phyloP scores from a whole-genome alignment of 768 basidiomycete genomes.

The Rhodotorula kratochvilovae region DNA sequence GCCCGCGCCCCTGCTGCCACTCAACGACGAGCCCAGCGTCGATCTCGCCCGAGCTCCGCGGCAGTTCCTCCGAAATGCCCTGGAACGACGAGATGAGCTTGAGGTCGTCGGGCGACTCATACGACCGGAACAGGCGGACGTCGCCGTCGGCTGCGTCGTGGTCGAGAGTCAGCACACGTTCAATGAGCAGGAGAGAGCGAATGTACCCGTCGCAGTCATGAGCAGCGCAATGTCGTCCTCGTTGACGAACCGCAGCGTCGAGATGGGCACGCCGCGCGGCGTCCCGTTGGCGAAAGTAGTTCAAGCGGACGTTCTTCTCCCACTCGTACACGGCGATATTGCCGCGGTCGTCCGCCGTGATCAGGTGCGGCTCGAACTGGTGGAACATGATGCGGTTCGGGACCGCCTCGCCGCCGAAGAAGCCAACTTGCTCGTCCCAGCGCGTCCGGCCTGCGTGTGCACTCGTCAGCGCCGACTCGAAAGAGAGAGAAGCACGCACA shows the following conservation, averaged over 20 bases:
- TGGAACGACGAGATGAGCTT: slow-evolving; percentile 94
- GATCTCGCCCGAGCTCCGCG: slow-evolving; percentile 56
- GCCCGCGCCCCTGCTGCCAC: slow-evolving; percentile 86
- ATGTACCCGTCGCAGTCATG: slow-evolving; percentile 74
- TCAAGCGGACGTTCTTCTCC: slow-evolving; percentile 71
- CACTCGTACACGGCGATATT: slow-evolving; percentile 95
- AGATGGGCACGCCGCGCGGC: slow-evolving; percentile 60
- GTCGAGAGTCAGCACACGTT: not conserved
- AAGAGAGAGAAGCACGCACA: slow-evolving; percentile 54
- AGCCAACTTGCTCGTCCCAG: slow-evolving; percentile 49
- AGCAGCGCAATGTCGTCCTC: slow-evolving; percentile 90
- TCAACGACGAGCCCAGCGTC: slow-evolving; percentile 81
- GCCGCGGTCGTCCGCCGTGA: slow-evolving; percentile 77
- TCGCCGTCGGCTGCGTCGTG: slow-evolving; percentile 71
- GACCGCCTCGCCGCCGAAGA: slow-evolving; percentile 48
- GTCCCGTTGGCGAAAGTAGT: slow-evolving; percentile 87
- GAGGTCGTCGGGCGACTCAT: slow-evolving; percentile 69
- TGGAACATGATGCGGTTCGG: slow-evolving; percentile 77
- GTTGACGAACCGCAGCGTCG: slow-evolving; percentile 85
- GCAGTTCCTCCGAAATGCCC: slow-evolving; percentile 71
- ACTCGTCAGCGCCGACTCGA: not conserved
- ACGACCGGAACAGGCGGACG: slow-evolving; percentile 86
- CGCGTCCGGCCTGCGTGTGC: slow-evolving; percentile 29
- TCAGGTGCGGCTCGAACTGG: slow-evolving; percentile 81
- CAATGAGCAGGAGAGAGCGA: not conserved